Evolutionary conservation across 2,329 filamentous ascomycete genomes (phyloP), one percentile per base, ranked within the genome.

Genomic region (Fusarium coicis): DNA sequence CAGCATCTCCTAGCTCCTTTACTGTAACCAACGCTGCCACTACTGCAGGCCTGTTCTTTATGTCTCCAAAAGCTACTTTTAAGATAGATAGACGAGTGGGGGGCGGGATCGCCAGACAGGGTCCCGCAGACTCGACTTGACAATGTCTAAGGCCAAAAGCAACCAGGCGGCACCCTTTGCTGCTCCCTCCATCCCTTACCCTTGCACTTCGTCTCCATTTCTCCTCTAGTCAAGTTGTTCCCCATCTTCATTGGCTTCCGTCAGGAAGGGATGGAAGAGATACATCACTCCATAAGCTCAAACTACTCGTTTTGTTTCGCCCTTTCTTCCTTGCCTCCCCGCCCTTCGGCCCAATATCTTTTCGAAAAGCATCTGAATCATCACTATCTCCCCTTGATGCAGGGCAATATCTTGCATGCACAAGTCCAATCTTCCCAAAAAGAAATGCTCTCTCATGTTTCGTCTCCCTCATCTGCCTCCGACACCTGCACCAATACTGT

Each of bases 321-420:
- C 68, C 68, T 65, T 70, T 74, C 61, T 59, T 63, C 76, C 70
- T 71, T 65, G 58, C 53, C 72, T 76, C 68, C 64, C 73, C 68
- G 72, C 68, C 73, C 66, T 69, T 72, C 59, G 52, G 50, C 59
- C 64, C 60, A 60, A 58, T 72, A 67, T 64, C 57, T 60, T 42
- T 46, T 42, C 72, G n/a, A 62, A 62, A 61, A 53, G 58, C 47
- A 74, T 77, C 75, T 78, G 76, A 73, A 77, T 75, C 76, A 77
- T 50, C 54, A 70, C 71, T 63, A 66, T 74, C 62, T 59, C 50
- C 50, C 57, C 70, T 80, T 68, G 68, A 79, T 63, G 78, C 78
- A 79, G 75, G 74, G 78, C 76, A 79, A 70, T 68, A 76, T 74
- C 75, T 72, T 79, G 80, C 80, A 82, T 79, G 78, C 72, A 72